Percentiles rank a stretch among this genome's conserved stretches.
Evolutionary conservation across 495 filamentous ascomycete species (phyloP).

Genomic region (Evansstolkia leycettana): DNA sequence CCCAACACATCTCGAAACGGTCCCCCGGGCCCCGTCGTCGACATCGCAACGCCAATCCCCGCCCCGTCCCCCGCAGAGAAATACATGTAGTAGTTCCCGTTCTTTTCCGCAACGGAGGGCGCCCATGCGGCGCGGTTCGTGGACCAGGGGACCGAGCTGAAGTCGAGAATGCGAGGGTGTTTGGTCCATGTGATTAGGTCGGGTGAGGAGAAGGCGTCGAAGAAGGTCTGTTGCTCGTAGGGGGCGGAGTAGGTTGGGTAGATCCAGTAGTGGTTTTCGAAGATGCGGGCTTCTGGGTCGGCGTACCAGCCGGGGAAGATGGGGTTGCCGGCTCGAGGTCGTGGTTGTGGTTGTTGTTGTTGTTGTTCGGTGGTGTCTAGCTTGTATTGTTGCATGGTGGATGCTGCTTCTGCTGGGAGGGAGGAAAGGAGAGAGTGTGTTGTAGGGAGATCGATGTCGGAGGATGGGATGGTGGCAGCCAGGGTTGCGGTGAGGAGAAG

Average conservation of each 20-base stretch:
- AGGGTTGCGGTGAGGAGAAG: neutral
- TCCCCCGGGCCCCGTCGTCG: slow-evolving; percentile 23
- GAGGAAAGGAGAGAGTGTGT: too few relatives aligned
- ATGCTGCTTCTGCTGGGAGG: too few relatives aligned
- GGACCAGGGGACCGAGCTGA: slow-evolving; percentile 27
- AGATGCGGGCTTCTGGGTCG: slow-evolving; percentile 34
- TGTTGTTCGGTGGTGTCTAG: too few relatives aligned
- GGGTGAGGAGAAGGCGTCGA: slow-evolving; percentile 35
- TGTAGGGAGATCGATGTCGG: too few relatives aligned
- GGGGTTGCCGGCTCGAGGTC: slow-evolving; percentile 18
- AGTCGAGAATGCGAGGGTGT: slow-evolving; percentile 24
- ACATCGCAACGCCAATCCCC: slow-evolving; percentile 32
- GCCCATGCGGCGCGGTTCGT: slow-evolving; percentile 31
- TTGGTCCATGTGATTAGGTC: slow-evolving; percentile 34
- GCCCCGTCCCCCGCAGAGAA: slow-evolving; percentile 35
- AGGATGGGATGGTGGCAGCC: neutral
- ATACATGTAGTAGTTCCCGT: slow-evolving; percentile 34
- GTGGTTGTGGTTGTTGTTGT: neutral
- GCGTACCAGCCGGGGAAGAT: slow-evolving; percentile 35
- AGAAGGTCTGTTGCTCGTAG: slow-evolving; percentile 30
- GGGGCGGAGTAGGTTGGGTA: slow-evolving; percentile 28
- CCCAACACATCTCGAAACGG: slow-evolving; percentile 33
- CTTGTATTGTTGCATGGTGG: too few relatives aligned
- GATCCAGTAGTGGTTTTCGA: slow-evolving; percentile 28
- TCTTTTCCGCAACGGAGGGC: slow-evolving; percentile 23